These are phyloP conservation scores for Acer saccharum DNA, from an alignment of 345 rosid genomes.

Conservation along the genomic window DNA sequence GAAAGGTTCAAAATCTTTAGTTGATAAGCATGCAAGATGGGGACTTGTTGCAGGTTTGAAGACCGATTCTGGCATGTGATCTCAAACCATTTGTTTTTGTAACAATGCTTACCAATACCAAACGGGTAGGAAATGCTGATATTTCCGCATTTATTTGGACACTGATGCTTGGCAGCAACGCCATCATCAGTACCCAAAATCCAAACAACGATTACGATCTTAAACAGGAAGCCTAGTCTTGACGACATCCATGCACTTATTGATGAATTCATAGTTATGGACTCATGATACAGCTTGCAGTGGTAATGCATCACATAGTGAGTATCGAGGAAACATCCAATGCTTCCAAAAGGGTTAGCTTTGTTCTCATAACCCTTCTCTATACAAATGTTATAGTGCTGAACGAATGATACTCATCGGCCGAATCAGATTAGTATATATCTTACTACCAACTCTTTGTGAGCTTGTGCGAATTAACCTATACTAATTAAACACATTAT, in stretches of 20 bases:
- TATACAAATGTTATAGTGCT: background rate
- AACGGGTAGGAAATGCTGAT: constrained; percentile 25
- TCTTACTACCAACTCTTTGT: background rate
- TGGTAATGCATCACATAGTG: background rate
- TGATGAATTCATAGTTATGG: background rate
- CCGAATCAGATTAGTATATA: background rate
- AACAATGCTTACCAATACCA: constrained; percentile 20
- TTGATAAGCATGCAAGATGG: constrained; percentile 8
- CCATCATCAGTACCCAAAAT: background rate
- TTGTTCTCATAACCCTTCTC: background rate
- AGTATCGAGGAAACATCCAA: background rate
- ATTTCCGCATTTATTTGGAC: constrained; percentile 27
- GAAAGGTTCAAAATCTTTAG: constrained; percentile 15
- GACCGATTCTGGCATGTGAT: constrained; percentile 16
- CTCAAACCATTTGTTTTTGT: constrained; percentile 14
- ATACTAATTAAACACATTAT: too few species aligned
- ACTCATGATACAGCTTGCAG: background rate
- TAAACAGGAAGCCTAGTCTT: background rate
- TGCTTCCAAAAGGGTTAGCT: background rate
- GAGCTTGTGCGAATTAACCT: background rate
- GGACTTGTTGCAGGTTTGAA: background rate
- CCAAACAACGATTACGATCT: background rate
- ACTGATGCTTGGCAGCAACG: constrained; percentile 8
- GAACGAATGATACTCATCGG: background rate
- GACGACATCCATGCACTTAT: constrained; percentile 3